A percentile compares a stretch with the other conserved stretches of the same genome.
Conservation (phyloP, 2,329 filamentous ascomycete species). For the Sporothrix sp. region DNA sequence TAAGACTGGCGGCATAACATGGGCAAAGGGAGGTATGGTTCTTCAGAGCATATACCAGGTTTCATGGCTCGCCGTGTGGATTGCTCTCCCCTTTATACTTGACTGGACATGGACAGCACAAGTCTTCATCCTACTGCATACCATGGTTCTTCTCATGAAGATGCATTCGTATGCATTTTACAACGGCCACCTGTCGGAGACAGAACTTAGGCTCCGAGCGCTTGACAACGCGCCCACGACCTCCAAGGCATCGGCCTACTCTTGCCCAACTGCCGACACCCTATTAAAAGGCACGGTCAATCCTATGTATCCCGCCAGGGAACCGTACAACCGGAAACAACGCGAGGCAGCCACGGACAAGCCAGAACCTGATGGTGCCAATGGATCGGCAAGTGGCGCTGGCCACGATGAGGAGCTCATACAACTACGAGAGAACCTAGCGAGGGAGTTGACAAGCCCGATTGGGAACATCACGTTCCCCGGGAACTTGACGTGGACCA, state of each 20-base stretch:
- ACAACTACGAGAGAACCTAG: slow-evolving; percentile 74
- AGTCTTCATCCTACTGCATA: slow-evolving; percentile 86
- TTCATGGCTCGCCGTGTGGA: slow-evolving; percentile 73
- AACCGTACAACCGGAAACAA: background rate
- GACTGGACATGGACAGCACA: slow-evolving; percentile 96
- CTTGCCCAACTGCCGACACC: slow-evolving; percentile 60
- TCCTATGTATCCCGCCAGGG: slow-evolving; percentile 22
- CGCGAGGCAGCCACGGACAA: no score
- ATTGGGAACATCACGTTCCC: slow-evolving; percentile 87
- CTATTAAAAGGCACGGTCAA: slow-evolving; percentile 36
- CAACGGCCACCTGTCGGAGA: slow-evolving; percentile 88
- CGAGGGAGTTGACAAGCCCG: slow-evolving; percentile 82
- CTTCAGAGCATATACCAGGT: slow-evolving; percentile 76
- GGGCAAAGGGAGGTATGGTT: slow-evolving; percentile 67
- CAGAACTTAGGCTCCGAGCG: slow-evolving; percentile 65
- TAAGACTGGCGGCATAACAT: slow-evolving; percentile 49
- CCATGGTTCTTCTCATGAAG: slow-evolving; percentile 92
- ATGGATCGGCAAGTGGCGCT: background rate
- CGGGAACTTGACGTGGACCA: slow-evolving; percentile 69
- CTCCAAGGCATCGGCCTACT: slow-evolving; percentile 60
- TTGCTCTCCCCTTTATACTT: slow-evolving; percentile 71
- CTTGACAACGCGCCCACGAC: slow-evolving; percentile 69
- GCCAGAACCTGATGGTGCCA: background rate
- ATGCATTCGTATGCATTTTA: slow-evolving; percentile 99
- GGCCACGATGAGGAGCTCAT: slow-evolving; percentile 42